Conservation (phyloP, 106 monocot genomes). For the Allium fistulosum region DNA sequence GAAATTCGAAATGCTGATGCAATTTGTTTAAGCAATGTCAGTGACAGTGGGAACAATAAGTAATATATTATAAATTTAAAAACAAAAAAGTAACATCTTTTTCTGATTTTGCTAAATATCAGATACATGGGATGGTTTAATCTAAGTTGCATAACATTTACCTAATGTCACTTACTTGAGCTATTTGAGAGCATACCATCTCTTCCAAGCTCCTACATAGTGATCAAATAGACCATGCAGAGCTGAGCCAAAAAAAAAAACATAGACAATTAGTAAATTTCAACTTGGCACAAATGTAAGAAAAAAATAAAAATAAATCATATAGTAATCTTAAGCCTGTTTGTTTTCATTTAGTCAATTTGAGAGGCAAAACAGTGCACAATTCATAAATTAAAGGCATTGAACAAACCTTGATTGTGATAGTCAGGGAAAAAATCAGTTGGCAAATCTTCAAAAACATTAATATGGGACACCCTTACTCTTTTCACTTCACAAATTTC, state of each 20-base stretch:
- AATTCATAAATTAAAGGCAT: neutral
- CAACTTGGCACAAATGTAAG: neutral
- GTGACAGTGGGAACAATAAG: too few relatives aligned
- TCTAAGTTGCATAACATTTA: too few relatives aligned
- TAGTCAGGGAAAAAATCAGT: slow-evolving; percentile 55
- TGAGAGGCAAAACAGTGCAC: neutral
- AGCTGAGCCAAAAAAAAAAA: slow-evolving; percentile 30
- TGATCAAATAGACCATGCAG: slow-evolving; percentile 78
- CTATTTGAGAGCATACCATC: slow-evolving; percentile 58
- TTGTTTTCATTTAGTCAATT: neutral
- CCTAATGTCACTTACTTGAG: slow-evolving; percentile 22
- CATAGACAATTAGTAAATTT: neutral
- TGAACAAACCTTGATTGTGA: slow-evolving; percentile 71
- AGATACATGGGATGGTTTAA: too few relatives aligned
- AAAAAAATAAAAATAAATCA: neutral
- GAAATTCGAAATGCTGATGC: too few relatives aligned
- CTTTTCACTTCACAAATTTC: slow-evolving; percentile 7
- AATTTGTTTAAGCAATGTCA: too few relatives aligned
- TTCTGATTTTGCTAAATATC: too few relatives aligned
- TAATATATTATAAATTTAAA: too few relatives aligned
- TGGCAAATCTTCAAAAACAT: slow-evolving; percentile 64
- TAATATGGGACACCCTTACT: slow-evolving; percentile 1
- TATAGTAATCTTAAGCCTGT: too few relatives aligned
- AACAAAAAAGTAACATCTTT: too few relatives aligned
- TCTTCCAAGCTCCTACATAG: slow-evolving; percentile 88